Evolutionary conservation across 2,329 filamentous ascomycete species (phyloP).

Genomic region (Exophiala spinifera): DNA sequence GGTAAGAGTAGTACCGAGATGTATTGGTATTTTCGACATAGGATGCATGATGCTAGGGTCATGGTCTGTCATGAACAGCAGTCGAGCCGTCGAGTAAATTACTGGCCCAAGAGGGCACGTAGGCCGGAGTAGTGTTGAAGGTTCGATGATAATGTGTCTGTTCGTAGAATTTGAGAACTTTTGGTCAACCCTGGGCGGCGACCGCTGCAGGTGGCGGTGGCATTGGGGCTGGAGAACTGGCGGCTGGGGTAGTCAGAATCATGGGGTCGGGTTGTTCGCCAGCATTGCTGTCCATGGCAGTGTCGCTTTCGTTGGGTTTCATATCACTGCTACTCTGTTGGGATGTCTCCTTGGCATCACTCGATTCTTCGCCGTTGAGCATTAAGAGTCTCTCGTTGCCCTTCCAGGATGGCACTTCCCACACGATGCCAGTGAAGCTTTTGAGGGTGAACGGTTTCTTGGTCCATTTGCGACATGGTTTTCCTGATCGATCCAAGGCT

Average conservation of each 20-base stretch:
- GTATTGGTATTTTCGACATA: background rate
- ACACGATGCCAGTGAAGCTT: conserved; percentile 84
- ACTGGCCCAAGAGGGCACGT: too few species aligned
- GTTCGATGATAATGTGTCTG: background rate
- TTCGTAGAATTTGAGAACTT: too few species aligned
- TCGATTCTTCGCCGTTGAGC: conserved; percentile 53
- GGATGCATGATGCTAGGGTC: background rate
- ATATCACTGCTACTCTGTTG: conserved; percentile 55
- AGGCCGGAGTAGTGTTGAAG: too few species aligned
- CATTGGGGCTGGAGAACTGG: conserved; percentile 52
- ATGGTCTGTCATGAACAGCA: background rate
- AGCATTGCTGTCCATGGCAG: conserved; percentile 55
- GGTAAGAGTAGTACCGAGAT: conserved; percentile 2
- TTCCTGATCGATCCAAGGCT: conserved; percentile 85
- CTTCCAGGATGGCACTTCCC: conserved; percentile 80
- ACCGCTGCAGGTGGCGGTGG: conserved; percentile 35
- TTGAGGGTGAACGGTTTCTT: conserved; percentile 80
- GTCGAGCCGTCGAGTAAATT: too few species aligned
- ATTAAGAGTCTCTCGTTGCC: conserved; percentile 47
- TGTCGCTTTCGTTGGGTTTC: conserved; percentile 58
- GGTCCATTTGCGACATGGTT: conserved; percentile 88
- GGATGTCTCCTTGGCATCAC: conserved; percentile 56
- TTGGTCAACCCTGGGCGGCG: conserved; percentile 33
- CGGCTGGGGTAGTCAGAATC: conserved; percentile 43
- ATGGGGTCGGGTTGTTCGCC: conserved; percentile 46